phyloP scores from a whole-genome alignment of 805 yeast genomes.

The Candida nonsorbophila region DNA sequence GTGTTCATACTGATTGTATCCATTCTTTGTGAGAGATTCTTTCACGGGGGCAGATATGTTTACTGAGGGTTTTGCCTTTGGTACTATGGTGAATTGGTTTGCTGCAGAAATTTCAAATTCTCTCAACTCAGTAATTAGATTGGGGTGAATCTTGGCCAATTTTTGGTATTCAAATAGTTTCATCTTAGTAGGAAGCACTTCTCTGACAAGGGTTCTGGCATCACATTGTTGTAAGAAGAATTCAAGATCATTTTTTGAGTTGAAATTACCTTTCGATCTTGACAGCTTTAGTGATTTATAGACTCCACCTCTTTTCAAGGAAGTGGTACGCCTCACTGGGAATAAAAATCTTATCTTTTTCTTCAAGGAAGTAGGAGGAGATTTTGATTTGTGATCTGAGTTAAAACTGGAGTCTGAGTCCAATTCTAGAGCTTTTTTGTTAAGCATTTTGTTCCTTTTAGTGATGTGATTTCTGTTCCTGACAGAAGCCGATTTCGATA shows the following conservation, averaged over 20 bases:
- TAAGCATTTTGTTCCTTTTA: slow-evolving; percentile 22
- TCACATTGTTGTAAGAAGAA: slow-evolving; percentile 14
- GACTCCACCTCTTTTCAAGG: slow-evolving; percentile 17
- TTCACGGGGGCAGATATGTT: slow-evolving; percentile 12
- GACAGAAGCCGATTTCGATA: slow-evolving; percentile 25
- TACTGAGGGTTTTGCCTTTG: slow-evolving; percentile 1
- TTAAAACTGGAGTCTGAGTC: slow-evolving; percentile 2
- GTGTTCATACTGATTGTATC: background rate
- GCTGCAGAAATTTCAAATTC: slow-evolving; percentile 5
- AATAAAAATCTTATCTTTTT: slow-evolving; percentile 16
- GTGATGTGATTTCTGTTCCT: slow-evolving; percentile 24
- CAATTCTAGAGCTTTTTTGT: slow-evolving; percentile 8
- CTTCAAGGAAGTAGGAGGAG: slow-evolving; percentile 1
- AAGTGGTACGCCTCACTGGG: slow-evolving; percentile 30
- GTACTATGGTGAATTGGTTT: slow-evolving; percentile 5
- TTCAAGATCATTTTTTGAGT: slow-evolving; percentile 13
- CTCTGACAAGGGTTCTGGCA: slow-evolving; percentile 17
- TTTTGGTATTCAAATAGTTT: slow-evolving; percentile 16
- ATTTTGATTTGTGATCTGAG: slow-evolving; percentile 1
- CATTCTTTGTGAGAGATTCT: slow-evolving; percentile 11
- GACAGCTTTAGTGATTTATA: slow-evolving; percentile 7
- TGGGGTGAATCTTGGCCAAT: slow-evolving; percentile 12
- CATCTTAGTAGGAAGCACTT: slow-evolving; percentile 24
- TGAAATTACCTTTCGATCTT: slow-evolving; percentile 15
- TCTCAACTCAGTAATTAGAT: slow-evolving; percentile 4